Percentiles rank a stretch among this genome's conserved stretches.
phyloP scores from a whole-genome alignment of 2,329 filamentous ascomycete genomes.

The Talaromyces sp. region DNA sequence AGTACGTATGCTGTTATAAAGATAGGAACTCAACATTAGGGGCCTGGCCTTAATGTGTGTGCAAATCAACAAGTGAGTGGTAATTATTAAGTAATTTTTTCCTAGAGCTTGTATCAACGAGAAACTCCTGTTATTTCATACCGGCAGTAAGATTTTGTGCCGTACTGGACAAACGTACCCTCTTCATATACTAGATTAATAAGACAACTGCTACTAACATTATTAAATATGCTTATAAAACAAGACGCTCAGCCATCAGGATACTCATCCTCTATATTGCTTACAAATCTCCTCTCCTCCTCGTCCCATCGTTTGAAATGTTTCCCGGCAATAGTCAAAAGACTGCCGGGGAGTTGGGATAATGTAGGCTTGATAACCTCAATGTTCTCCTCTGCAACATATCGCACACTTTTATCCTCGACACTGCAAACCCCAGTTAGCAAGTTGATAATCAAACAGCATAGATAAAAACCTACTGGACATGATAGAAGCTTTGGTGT shows the following conservation, averaged over 20 bases:
- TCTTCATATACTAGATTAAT: background rate
- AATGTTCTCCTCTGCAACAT: slow-evolving; percentile 79
- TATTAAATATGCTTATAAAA: background rate
- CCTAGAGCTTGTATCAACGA: too few relatives aligned
- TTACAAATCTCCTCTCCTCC: slow-evolving; percentile 64
- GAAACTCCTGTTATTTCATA: background rate
- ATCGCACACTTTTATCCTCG: slow-evolving; percentile 63
- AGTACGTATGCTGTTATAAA: background rate
- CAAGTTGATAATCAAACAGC: background rate
- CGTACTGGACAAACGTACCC: background rate
- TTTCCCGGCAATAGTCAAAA: slow-evolving; percentile 69
- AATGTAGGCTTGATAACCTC: slow-evolving; percentile 52
- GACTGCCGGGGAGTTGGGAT: slow-evolving; percentile 40
- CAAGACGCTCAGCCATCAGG: slow-evolving; percentile 64
- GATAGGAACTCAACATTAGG: background rate
- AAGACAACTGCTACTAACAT: background rate
- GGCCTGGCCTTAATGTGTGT: background rate
- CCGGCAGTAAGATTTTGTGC: too few relatives aligned
- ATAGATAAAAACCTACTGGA: slow-evolving; percentile 60
- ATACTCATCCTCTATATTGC: slow-evolving; percentile 76
- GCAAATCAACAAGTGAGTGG: background rate
- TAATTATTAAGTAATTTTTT: too few relatives aligned
- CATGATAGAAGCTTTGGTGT: slow-evolving; percentile 75
- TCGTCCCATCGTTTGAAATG: slow-evolving; percentile 84
- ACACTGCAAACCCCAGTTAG: slow-evolving; percentile 41